Percentiles rank a stretch among this genome's conserved stretches.
These are phyloP conservation scores for Spathaspora sp. DNA, from an alignment of 1,139 yeast species.

Conservation along the genomic window DNA sequence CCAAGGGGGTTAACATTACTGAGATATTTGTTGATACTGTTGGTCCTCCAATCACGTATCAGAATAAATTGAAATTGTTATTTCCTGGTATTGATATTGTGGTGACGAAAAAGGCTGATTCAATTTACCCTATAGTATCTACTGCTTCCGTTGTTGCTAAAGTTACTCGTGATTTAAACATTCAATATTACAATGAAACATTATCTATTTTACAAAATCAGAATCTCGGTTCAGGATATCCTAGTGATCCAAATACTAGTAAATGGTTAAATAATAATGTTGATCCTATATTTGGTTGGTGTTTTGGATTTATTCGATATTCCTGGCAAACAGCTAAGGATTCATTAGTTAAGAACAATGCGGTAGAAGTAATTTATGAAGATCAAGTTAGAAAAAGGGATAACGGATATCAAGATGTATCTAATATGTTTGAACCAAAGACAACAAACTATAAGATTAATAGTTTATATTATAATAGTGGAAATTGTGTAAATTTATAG, in stretches of 20 bases:
- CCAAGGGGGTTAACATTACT: conserved; percentile 58
- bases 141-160: conserved; percentile 98
- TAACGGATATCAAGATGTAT: conserved; percentile 33
- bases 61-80: conserved; percentile 61
- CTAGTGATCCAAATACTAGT: conserved; percentile 85
- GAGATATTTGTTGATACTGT: conserved; percentile 92
- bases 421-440: conserved; percentile 14
- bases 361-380: conserved; percentile 42
- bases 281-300: conserved; percentile 87
- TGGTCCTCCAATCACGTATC: conserved; percentile 89
- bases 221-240: conserved; percentile 87
- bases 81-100: conserved; percentile 76
- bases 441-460: conserved; percentile 4
- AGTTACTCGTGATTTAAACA: conserved; percentile 82
- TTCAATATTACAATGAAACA: conserved; percentile 36
- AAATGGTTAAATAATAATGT: conserved; percentile 64
- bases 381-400: conserved; percentile 29
- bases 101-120: conserved; percentile 95
- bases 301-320: conserved; percentile 67
- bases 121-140: conserved; percentile 89
- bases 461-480: conserved; percentile 11
- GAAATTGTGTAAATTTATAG: conserved; percentile 1
- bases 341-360: conserved; percentile 53
- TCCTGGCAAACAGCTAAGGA: conserved; percentile 95
- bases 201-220: conserved; percentile 24